Evolutionary conservation across 805 yeast species (phyloP).

Genomic region (Starmerella floricola): DNA sequence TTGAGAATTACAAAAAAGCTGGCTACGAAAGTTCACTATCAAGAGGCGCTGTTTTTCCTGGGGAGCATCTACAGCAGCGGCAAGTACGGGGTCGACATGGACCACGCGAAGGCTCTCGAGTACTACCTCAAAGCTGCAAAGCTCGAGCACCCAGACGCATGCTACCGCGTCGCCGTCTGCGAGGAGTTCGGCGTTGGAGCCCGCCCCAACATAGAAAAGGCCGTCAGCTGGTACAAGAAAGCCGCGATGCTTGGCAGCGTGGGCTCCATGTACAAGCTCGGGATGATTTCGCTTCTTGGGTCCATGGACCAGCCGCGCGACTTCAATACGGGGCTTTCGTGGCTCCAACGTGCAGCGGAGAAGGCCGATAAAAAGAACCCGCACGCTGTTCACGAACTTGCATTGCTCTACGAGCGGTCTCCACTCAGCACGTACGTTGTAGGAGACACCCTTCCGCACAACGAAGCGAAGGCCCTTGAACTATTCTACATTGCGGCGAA

Average conservation of each 20-base stretch:
- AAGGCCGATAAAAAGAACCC: conserved; percentile 36
- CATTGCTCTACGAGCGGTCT: conserved; percentile 40
- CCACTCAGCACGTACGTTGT: conserved; percentile 33
- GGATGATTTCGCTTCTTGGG: conserved; percentile 49
- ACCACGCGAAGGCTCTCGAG: conserved; percentile 50
- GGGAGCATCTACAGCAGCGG: conserved; percentile 50
- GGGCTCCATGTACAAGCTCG: conserved; percentile 63
- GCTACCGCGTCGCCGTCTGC: conserved; percentile 60
- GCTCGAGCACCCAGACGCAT: conserved; percentile 45
- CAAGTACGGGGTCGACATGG: conserved; percentile 39
- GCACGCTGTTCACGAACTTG: conserved; percentile 49
- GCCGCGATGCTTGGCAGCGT: conserved; percentile 55
- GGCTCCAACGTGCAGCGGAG: conserved; percentile 42
- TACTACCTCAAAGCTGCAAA: conserved; percentile 48
- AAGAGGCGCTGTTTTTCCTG: conserved; percentile 46
- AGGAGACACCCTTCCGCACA: conserved; percentile 26
- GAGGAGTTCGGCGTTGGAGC: conserved; percentile 55
- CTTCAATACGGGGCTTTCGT: conserved; percentile 36
- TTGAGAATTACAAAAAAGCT: conserved; percentile 49
- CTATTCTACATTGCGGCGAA: conserved; percentile 42
- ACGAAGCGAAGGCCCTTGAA: conserved; percentile 36
- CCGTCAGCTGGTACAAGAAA: conserved; percentile 42
- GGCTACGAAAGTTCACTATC: conserved; percentile 33
- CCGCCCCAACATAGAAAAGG: conserved; percentile 33
- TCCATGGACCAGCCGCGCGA: conserved; percentile 30